These are phyloP conservation scores for Corrigiola litoralis DNA, from an alignment of 179 eudicot species.

Conservation along the genomic window DNA sequence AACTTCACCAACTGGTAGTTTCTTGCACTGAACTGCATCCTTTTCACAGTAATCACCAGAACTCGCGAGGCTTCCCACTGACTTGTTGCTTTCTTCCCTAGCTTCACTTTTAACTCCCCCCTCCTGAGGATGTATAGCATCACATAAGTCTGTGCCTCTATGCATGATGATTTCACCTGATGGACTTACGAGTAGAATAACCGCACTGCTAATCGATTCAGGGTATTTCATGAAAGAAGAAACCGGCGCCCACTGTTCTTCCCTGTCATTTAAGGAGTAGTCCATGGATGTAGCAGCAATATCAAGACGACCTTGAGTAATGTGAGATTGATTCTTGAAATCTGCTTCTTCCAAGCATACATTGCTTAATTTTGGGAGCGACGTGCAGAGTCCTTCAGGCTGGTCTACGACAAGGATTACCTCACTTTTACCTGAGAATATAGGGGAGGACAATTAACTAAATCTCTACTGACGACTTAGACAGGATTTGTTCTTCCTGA, in stretches of 20 bases:
- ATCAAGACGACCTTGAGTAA: neutral
- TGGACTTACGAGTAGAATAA: constrained; percentile 21
- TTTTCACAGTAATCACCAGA: too few relatives aligned
- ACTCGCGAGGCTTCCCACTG: too few relatives aligned
- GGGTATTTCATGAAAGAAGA: constrained; percentile 25
- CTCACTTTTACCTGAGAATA: constrained; percentile 1
- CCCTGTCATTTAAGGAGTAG: neutral
- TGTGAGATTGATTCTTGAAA: neutral
- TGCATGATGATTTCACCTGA: constrained; percentile 14
- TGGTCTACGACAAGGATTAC: neutral
- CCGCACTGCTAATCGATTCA: constrained; percentile 13
- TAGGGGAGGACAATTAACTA: neutral
- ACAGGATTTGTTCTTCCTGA: too few relatives aligned
- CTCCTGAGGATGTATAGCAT: neutral
- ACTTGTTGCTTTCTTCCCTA: too few relatives aligned
- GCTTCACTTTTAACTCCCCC: constrained; percentile 3
- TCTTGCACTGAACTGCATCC: too few relatives aligned
- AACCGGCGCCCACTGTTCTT: neutral
- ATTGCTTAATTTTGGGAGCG: neutral
- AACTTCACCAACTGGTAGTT: too few relatives aligned
- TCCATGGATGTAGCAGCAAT: neutral
- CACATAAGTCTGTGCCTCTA: neutral
- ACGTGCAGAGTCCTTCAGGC: constrained; percentile 8
- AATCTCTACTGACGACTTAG: too few relatives aligned
- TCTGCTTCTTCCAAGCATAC: neutral